Evolutionary conservation across 495 filamentous ascomycete species (phyloP), one percentile per base, ranked within the genome.

Genomic region (Tuber borchii): DNA sequence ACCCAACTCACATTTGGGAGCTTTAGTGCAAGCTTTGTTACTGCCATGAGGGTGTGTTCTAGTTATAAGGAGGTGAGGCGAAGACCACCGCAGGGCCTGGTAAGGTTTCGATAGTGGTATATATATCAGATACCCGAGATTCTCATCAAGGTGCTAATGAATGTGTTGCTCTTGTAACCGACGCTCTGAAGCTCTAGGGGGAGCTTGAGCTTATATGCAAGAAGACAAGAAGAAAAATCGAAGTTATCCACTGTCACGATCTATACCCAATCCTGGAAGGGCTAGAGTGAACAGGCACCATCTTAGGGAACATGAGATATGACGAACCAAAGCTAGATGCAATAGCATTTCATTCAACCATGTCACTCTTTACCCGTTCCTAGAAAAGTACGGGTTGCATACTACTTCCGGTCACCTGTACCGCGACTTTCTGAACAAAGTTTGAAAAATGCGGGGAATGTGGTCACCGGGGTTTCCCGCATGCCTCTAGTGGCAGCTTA

Each of bases 1-100:
- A 34, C 26, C 56, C 56, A 65, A 45, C 77, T 78, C 44, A 79
- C 75, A 69, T 74, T 61, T 17, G 69, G 51, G 71, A 70, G 45
- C 75, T 48, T 65, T 43, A 71, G 31, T n/a, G 71, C 44, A 65
- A 78, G 16, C 46, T 44, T 34, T n/a, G 39, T 37, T 71, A 72
- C 40, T 34, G 39, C 16, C 72, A 78, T 65, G 56, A 65, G 12
- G 51, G 56, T 34, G 26, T 65, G 8, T 34, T 65, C 56, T 65
- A 16, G 26, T 8, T 65, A 65, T 17, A 12, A 12, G 14, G 26
- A 26, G 6, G 26, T 34, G 26, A 65, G 56, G n/a, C n/a, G 12
- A 61, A 65, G 26, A 1, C 16, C 17, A 2, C 31, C 31, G 31
- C 31, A 31, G 34, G 56, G 56, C 56, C 34, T 31, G 4, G 26